Evolutionary conservation across 2,329 filamentous ascomycete species (phyloP).

Genomic region (Dryadomyces quercus-mongolicae): DNA sequence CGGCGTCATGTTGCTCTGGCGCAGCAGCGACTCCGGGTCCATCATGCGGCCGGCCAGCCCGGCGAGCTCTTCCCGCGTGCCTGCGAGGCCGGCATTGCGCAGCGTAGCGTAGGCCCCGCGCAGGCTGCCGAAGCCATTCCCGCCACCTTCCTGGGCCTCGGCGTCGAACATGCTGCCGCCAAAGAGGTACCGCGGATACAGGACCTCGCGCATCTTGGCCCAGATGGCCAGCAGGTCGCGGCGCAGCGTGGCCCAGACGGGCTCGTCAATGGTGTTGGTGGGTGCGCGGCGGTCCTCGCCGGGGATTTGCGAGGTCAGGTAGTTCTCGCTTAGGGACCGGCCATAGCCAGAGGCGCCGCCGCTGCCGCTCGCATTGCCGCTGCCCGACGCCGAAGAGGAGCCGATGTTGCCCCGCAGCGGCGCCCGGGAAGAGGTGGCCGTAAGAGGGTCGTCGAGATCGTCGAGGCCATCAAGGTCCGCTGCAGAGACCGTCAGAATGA

Average conservation of each 20-base stretch:
- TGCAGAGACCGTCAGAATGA: slow-evolving; percentile 18
- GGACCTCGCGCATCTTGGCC: slow-evolving; percentile 95
- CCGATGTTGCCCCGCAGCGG: slow-evolving; percentile 79
- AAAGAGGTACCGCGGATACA: slow-evolving; percentile 90
- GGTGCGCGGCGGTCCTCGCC: slow-evolving; percentile 87
- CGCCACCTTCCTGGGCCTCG: slow-evolving; percentile 24
- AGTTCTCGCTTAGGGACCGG: slow-evolving; percentile 56
- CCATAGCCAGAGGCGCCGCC: slow-evolving; percentile 24
- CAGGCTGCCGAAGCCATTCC: slow-evolving; percentile 17
- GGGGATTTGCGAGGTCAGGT: slow-evolving; percentile 78
- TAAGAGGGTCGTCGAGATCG: slow-evolving; percentile 82
- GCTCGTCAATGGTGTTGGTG: slow-evolving; percentile 91
- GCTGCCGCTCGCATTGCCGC: neutral
- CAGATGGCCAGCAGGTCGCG: slow-evolving; percentile 87
- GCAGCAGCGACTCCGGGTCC: slow-evolving; percentile 49
- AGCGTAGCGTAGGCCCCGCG: slow-evolving; percentile 52
- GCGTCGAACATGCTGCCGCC: slow-evolving; percentile 52
- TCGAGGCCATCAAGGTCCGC: slow-evolving; percentile 86
- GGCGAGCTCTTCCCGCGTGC: slow-evolving; percentile 49
- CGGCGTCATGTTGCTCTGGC: slow-evolving; percentile 66
- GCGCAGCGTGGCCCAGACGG: slow-evolving; percentile 92
- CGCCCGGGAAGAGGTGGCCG: slow-evolving; percentile 55
- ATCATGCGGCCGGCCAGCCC: slow-evolving; percentile 49
- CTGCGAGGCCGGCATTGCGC: slow-evolving; percentile 43
- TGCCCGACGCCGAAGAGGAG: slow-evolving; percentile 13